Percentiles rank a stretch among this genome's conserved stretches.
Evolutionary conservation across 495 filamentous ascomycete species (phyloP).

Genomic region (Bacidia rubella): DNA sequence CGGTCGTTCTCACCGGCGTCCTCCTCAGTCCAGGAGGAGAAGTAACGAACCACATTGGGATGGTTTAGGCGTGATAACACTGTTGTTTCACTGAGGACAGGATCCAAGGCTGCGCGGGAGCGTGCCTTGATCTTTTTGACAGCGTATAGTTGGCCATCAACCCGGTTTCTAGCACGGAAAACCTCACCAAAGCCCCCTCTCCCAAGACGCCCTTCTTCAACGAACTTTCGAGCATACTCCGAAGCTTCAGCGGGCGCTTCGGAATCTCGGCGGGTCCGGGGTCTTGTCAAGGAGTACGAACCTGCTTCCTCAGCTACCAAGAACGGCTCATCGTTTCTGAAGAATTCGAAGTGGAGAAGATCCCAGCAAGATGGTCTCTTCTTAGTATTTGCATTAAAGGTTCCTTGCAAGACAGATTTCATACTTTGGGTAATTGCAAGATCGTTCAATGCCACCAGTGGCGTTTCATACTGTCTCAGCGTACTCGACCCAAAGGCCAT

Average conservation of each 20-base stretch:
- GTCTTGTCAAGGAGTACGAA: slow-evolving; percentile 29
- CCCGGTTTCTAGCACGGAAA: slow-evolving; percentile 87
- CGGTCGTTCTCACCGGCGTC: slow-evolving; percentile 44
- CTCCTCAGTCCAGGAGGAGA: slow-evolving; percentile 86
- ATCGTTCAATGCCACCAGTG: slow-evolving; percentile 46
- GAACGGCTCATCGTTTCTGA: slow-evolving; percentile 43
- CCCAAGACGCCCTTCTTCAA: slow-evolving; percentile 75
- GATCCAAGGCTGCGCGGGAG: slow-evolving; percentile 62
- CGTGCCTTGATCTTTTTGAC: slow-evolving; percentile 90
- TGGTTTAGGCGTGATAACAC: slow-evolving; percentile 85
- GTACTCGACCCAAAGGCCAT: slow-evolving; percentile 85
- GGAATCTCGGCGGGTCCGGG: slow-evolving; percentile 36
- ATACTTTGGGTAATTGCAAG: slow-evolving; percentile 61
- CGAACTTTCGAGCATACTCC: slow-evolving; percentile 76
- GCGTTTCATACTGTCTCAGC: slow-evolving; percentile 63
- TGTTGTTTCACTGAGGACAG: slow-evolving; percentile 83
- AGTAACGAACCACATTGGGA: slow-evolving; percentile 91
- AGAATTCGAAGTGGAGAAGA: slow-evolving; percentile 76
- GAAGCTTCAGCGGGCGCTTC: slow-evolving; percentile 36
- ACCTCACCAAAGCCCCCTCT: slow-evolving; percentile 95
- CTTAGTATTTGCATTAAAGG: slow-evolving; percentile 71
- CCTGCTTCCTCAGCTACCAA: slow-evolving; percentile 11
- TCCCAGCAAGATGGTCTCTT: slow-evolving; percentile 85
- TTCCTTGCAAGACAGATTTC: slow-evolving; percentile 62
- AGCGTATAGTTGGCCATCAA: slow-evolving; percentile 86